Evolutionary conservation across 1,139 yeast species (phyloP).

Genomic region (Pichia sp.): DNA sequence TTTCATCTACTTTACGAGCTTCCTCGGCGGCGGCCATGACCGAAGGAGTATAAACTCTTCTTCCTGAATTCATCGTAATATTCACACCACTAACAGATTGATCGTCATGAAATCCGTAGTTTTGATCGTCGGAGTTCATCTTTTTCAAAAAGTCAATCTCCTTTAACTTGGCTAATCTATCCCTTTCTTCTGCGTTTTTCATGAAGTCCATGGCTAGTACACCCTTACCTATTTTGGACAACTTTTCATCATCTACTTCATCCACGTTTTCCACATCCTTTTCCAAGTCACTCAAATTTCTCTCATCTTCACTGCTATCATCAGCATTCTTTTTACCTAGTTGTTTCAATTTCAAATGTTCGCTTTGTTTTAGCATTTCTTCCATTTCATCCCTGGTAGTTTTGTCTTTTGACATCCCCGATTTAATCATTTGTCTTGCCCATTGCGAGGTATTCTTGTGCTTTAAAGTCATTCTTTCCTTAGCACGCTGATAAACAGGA

Average conservation of each 20-base stretch:
- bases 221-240: conserved; percentile 65
- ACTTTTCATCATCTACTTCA: conserved; percentile 34
- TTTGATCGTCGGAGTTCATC: conserved; percentile 43
- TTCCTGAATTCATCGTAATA: conserved; percentile 62
- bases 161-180: conserved; percentile 50
- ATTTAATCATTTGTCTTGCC: conserved; percentile 87
- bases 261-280: conserved; percentile 39
- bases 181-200: conserved; percentile 76
- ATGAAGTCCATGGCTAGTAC: conserved; percentile 91
- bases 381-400: conserved; percentile 84
- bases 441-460: conserved; percentile 86
- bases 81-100: conserved; percentile 41
- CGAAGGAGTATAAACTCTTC: conserved; percentile 78
- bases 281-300: conserved; percentile 50
- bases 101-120: conserved; percentile 31
- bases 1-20: conserved; percentile 39
- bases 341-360: conserved; percentile 67
- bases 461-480: conserved; percentile 85
- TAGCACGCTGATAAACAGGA: conserved; percentile 69
- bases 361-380: conserved; percentile 89
- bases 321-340: conserved; percentile 56
- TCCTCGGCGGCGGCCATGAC: conserved; percentile 45
- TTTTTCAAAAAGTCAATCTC: conserved; percentile 49
- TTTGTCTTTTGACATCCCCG: conserved; percentile 85
- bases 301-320: conserved; percentile 47